A percentile compares a stretch with the other conserved stretches of the same genome.
phyloP scores from a whole-genome alignment of 2,329 filamentous ascomycete species.

The Aureobasidium subglaciale region DNA sequence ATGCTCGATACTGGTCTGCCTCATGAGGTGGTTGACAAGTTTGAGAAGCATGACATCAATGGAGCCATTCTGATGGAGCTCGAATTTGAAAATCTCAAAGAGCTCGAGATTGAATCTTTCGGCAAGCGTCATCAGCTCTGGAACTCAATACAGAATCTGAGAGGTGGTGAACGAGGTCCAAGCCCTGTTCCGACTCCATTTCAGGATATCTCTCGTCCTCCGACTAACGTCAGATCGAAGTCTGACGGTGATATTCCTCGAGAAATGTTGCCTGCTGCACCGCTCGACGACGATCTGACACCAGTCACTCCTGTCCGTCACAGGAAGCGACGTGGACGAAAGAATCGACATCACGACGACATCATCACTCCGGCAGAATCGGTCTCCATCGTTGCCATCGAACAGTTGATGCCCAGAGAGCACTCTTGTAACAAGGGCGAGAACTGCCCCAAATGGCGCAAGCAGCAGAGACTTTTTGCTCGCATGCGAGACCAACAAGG shows the following conservation, averaged over 20 bases:
- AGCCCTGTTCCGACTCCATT: constrained; percentile 42
- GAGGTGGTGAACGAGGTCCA: constrained; percentile 38
- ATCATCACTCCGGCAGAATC: constrained; percentile 72
- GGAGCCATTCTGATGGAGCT: constrained; percentile 82
- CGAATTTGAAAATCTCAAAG: constrained; percentile 79
- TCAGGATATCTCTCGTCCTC: constrained; percentile 41
- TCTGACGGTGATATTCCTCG: constrained; percentile 15
- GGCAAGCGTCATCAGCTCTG: constrained; percentile 73
- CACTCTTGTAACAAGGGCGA: constrained; percentile 83
- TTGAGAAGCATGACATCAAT: constrained; percentile 86
- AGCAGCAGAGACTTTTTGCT: constrained; percentile 70
- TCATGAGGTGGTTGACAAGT: constrained; percentile 67
- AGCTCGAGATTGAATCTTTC: constrained; percentile 74
- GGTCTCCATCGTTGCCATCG: constrained; percentile 85
- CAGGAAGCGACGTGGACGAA: constrained; percentile 34
- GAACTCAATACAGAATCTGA: constrained; percentile 68
- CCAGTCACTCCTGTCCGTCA: constrained; percentile 29
- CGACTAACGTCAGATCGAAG: constrained; percentile 28
- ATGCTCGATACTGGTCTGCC: constrained; percentile 83
- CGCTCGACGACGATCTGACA: constrained; percentile 24
- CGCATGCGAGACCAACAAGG: constrained; percentile 65
- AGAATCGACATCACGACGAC: constrained; percentile 46
- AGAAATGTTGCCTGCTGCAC: constrained; percentile 14
- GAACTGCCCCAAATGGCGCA: constrained; percentile 73
- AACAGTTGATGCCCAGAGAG: constrained; percentile 77